phyloP scores from a whole-genome alignment of 306 rosid species.

The Crotalaria pallida region DNA sequence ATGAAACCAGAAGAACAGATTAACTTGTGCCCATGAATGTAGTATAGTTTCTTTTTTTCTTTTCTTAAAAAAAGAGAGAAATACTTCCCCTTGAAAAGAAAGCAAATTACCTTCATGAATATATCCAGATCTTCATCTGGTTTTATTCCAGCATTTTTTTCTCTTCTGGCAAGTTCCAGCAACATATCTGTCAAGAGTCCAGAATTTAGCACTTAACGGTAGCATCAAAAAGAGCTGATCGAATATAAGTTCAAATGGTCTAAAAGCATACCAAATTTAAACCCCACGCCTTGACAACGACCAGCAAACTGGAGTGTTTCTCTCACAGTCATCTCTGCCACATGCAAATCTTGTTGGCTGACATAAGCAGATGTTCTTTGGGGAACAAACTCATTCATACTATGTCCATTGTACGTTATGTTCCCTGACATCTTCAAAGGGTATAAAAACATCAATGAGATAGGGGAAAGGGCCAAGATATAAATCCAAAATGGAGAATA shows the following conservation, averaged over 20 bases:
- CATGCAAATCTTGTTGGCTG: conserved; percentile 83
- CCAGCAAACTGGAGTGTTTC: conserved; percentile 90
- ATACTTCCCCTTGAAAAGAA: neutral
- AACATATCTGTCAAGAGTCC: conserved; percentile 67
- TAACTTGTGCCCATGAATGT: conserved; percentile 10
- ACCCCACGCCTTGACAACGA: conserved; percentile 89
- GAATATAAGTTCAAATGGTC: neutral
- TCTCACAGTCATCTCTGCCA: conserved; percentile 90
- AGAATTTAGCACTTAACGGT: conserved; percentile 20
- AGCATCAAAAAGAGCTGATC: conserved; percentile 15
- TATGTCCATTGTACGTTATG: conserved; percentile 80
- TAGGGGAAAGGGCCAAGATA: conserved; percentile 8
- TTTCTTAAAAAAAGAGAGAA: neutral
- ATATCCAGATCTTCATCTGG: conserved; percentile 97
- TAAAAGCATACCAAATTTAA: conserved; percentile 66
- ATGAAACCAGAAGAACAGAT: conserved; percentile 15
- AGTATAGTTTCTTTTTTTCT: neutral
- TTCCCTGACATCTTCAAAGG: conserved; percentile 68
- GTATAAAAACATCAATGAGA: conserved; percentile 12
- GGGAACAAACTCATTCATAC: conserved; percentile 78
- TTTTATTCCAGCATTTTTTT: conserved; percentile 84
- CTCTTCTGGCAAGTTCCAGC: conserved; percentile 95
- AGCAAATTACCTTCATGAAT: conserved; percentile 73
- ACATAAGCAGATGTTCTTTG: conserved; percentile 92
- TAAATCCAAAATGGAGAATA: too few relatives aligned